Conservation (phyloP, 495 filamentous ascomycete species). For the Lindgomyces ingoldianus region DNA sequence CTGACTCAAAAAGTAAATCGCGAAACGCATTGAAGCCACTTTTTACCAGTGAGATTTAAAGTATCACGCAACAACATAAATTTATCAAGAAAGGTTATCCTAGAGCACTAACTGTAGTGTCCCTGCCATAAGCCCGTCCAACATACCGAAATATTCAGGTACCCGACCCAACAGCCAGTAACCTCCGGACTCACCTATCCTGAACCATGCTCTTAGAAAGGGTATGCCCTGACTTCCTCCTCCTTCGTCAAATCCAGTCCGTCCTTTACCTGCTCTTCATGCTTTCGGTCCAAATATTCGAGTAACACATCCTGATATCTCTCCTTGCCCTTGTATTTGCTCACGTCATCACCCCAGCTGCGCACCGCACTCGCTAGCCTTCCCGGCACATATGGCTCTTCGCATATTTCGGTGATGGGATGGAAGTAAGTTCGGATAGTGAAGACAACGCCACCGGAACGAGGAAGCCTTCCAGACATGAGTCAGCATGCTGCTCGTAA, state of each 20-base stretch:
- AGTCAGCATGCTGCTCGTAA: no score
- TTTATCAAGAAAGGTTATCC: neutral
- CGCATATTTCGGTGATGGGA: slow-evolving; percentile 46
- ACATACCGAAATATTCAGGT: neutral
- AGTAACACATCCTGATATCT: slow-evolving; percentile 76
- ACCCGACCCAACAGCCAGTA: neutral
- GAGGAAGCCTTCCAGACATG: slow-evolving; percentile 54
- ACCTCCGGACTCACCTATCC: neutral
- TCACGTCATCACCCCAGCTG: slow-evolving; percentile 87
- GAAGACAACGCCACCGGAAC: slow-evolving; percentile 67
- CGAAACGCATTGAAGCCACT: no score
- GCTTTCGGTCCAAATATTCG: slow-evolving; percentile 79
- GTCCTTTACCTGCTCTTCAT: slow-evolving; percentile 69
- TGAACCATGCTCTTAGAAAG: slow-evolving; percentile 24
- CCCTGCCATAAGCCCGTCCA: neutral
- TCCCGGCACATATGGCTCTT: slow-evolving; percentile 46
- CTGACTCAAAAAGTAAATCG: no score
- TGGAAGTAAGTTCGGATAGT: slow-evolving; percentile 50
- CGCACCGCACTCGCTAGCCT: slow-evolving; percentile 50
- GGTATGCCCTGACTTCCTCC: slow-evolving; percentile 41
- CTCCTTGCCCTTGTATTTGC: slow-evolving; percentile 80
- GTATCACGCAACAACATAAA: neutral
- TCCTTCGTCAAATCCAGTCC: slow-evolving; percentile 51
- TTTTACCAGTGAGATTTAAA: no score
- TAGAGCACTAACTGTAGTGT: neutral